Percentiles rank a stretch among this genome's conserved stretches.
Evolutionary conservation across 768 basidiomycete genomes (phyloP).

Genomic region (Mycena amicta): DNA sequence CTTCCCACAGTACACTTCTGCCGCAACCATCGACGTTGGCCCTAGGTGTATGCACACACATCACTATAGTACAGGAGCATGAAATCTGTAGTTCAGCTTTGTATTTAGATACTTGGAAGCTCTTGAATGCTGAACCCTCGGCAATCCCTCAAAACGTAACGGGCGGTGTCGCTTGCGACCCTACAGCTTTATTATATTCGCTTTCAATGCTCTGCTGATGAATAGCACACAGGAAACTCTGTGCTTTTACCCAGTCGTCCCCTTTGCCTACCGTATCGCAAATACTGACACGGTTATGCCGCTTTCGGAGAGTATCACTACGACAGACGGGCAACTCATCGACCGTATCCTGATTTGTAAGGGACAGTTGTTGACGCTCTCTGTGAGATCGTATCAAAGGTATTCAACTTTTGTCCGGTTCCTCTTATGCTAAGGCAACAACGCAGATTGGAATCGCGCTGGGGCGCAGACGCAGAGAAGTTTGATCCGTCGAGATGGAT

Average conservation of each 20-base stretch:
- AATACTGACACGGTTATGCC: slow-evolving; percentile 43
- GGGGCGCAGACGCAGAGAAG: slow-evolving; percentile 38
- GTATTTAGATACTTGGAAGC: too few species aligned
- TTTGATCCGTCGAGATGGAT: slow-evolving; percentile 42
- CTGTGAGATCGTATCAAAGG: slow-evolving; percentile 39
- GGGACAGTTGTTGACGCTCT: slow-evolving; percentile 35
- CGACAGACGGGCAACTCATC: slow-evolving; percentile 32
- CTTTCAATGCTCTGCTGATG: slow-evolving; percentile 20
- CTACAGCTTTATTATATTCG: not conserved
- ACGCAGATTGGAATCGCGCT: slow-evolving; percentile 25
- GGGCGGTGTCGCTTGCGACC: too few species aligned
- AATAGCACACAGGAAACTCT: slow-evolving; percentile 30
- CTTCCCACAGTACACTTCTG: too few species aligned
- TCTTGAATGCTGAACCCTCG: too few species aligned
- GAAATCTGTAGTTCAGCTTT: too few species aligned
- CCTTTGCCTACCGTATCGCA: slow-evolving; percentile 38
- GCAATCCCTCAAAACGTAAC: too few species aligned
- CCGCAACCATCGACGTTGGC: too few species aligned
- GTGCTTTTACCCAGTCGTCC: slow-evolving; percentile 37
- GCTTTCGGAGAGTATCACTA: slow-evolving; percentile 36
- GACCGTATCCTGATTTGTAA: slow-evolving; percentile 33
- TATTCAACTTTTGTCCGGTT: slow-evolving; percentile 6
- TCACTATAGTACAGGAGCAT: too few species aligned
- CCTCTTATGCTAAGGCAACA: not conserved
- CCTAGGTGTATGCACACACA: too few species aligned